A percentile compares a stretch with the other conserved stretches of the same genome.
These are phyloP conservation scores for Haemoproteus tartakovskyi DNA, from an alignment of 169 alveolate species.

Conservation along the genomic window DNA sequence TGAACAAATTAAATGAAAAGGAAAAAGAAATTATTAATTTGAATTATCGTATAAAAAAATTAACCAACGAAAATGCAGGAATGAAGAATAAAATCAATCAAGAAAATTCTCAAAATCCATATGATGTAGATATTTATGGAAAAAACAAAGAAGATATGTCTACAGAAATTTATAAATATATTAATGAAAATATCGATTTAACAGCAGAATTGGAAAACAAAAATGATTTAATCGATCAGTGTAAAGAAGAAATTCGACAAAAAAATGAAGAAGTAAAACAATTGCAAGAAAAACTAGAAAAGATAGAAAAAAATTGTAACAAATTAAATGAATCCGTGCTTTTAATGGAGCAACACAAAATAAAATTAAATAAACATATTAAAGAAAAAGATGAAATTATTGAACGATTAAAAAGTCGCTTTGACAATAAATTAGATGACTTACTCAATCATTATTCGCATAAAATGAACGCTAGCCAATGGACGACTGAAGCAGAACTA, in stretches of 20 bases:
- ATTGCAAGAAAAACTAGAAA: not conserved
- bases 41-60: slow-evolving; percentile 13
- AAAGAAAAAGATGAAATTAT: slow-evolving; percentile 50
- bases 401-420: not conserved
- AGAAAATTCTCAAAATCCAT: not conserved
- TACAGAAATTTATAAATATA: slow-evolving; percentile 27
- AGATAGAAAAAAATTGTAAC: not conserved
- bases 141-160: not conserved
- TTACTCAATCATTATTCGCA: not conserved
- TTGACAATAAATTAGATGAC: slow-evolving; percentile 7
- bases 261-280: slow-evolving; percentile 9
- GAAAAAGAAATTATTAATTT: slow-evolving; percentile 16
- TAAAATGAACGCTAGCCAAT: not conserved
- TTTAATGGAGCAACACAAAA: slow-evolving; percentile 31
- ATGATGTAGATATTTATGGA: not conserved
- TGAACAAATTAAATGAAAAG: slow-evolving; percentile 8
- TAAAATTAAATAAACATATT: slow-evolving; percentile 7
- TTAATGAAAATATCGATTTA: slow-evolving; percentile 36
- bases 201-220: slow-evolving; percentile 49
- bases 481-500: not conserved
- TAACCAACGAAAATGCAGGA: slow-evolving; percentile 2
- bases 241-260: slow-evolving; percentile 9
- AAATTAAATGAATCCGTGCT: slow-evolving; percentile 22
- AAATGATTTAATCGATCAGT: slow-evolving; percentile 23
- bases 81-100: not conserved